Evolutionary conservation across 805 yeast genomes (phyloP).

Genomic region (Jamesozyma lodderae): DNA sequence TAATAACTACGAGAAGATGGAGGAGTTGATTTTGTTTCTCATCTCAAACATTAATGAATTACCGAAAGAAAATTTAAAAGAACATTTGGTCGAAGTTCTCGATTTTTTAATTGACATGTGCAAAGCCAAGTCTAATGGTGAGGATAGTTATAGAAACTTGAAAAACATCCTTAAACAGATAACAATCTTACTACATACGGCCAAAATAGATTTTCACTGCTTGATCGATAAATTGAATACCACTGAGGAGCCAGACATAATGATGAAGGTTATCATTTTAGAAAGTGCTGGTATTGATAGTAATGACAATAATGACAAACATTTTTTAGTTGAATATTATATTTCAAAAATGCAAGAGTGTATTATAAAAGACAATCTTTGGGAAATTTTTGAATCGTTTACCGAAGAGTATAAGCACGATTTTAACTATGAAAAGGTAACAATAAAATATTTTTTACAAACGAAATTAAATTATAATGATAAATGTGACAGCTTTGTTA

Average conservation of each 20-base stretch:
- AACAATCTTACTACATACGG: slow-evolving; percentile 8
- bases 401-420: slow-evolving; percentile 17
- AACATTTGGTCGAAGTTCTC: slow-evolving; percentile 12
- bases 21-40: slow-evolving; percentile 8
- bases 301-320: slow-evolving; percentile 12
- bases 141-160: background rate
- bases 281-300: slow-evolving; percentile 9
- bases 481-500: slow-evolving; percentile 7
- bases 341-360: slow-evolving; percentile 15
- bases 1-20: background rate
- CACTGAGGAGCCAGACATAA: slow-evolving; percentile 8
- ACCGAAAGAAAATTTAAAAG: slow-evolving; percentile 4
- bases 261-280: slow-evolving; percentile 17
- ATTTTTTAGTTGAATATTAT: slow-evolving; percentile 22
- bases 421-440: slow-evolving; percentile 20
- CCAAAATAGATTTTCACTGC: slow-evolving; percentile 9
- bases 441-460: slow-evolving; percentile 12
- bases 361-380: slow-evolving; percentile 11
- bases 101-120: slow-evolving; percentile 6
- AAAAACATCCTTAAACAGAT: slow-evolving; percentile 3
- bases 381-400: slow-evolving; percentile 12
- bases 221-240: slow-evolving; percentile 10
- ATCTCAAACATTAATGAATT: slow-evolving; percentile 7
- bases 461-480: slow-evolving; percentile 13
- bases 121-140: background rate